Percentiles rank a stretch among this genome's conserved stretches.
Evolutionary conservation across 139 green algal species (phyloP).

Genomic region (Microglena sp.): DNA sequence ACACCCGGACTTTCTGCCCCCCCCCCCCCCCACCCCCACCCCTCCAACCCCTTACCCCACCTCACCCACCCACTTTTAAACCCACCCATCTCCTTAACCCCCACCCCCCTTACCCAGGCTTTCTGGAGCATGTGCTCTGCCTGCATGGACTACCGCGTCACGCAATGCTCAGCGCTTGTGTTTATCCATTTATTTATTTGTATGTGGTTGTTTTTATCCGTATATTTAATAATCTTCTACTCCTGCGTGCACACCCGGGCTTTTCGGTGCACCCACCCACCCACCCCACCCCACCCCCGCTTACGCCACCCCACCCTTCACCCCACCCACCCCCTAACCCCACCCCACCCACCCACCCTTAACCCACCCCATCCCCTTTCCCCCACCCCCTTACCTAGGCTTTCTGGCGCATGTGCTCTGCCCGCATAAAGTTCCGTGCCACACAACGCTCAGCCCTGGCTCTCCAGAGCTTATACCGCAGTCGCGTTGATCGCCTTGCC

Average conservation of each 20-base stretch:
- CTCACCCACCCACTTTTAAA: neutral
- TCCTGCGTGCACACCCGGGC: too few species aligned
- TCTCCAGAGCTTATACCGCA: too few species aligned
- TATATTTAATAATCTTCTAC: too few species aligned
- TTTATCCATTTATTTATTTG: neutral
- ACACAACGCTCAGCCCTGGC: neutral
- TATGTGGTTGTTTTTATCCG: neutral
- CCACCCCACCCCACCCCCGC: neutral
- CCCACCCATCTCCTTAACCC: neutral
- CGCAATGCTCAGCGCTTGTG: neutral
- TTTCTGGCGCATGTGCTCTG: slow-evolving; percentile 3
- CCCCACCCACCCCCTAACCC: neutral
- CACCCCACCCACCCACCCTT: neutral
- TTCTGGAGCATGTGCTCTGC: neutral
- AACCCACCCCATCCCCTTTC: neutral
- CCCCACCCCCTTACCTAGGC: neutral
- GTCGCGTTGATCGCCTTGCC: too few species aligned
- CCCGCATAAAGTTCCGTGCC: neutral
- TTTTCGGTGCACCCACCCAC: neutral
- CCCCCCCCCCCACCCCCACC: neutral
- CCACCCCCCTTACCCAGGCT: neutral
- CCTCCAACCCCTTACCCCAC: neutral
- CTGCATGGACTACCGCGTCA: neutral
- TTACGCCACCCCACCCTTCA: neutral
- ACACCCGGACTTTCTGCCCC: neutral